A percentile compares a stretch with the other conserved stretches of the same genome.
These are phyloP conservation scores for Alternaria atra DNA, from an alignment of 2,329 filamentous ascomycete species.

Conservation along the genomic window DNA sequence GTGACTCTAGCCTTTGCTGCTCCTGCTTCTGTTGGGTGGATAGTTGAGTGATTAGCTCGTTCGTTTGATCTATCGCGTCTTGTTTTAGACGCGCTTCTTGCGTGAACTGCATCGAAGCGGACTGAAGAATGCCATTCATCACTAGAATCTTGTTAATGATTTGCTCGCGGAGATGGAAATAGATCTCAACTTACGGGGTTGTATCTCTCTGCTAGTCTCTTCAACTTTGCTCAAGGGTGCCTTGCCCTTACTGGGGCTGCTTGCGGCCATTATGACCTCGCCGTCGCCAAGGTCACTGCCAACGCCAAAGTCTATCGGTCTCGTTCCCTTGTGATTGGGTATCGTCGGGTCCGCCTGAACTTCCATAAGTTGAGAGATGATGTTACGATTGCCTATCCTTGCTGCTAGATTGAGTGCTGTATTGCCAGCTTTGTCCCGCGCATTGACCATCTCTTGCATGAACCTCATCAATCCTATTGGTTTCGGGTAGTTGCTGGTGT, in stretches of 20 bases:
- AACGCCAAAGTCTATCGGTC: conserved; percentile 94
- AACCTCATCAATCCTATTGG: conserved; percentile 90
- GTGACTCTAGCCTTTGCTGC: conserved; percentile 74
- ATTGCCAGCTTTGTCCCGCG: conserved; percentile 91
- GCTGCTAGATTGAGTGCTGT: conserved; percentile 95
- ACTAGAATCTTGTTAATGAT: conserved; percentile 54
- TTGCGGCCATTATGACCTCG: conserved; percentile 27
- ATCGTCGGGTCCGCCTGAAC: conserved; percentile 94
- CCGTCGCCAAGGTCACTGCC: conserved; percentile 67
- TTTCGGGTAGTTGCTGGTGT: conserved; percentile 64
- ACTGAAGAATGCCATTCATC: conserved; percentile 81
- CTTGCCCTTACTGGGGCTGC: conserved; percentile 50
- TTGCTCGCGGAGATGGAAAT: neutral
- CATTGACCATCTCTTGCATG: conserved; percentile 96
- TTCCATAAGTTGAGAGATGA: conserved; percentile 95
- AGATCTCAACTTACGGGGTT: conserved; percentile 70
- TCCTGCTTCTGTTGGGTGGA: conserved; percentile 82
- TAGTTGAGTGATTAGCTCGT: conserved; percentile 80
- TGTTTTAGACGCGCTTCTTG: conserved; percentile 85
- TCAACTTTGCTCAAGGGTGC: conserved; percentile 60
- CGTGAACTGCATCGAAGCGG: conserved; percentile 81
- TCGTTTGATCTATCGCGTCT: conserved; percentile 80
- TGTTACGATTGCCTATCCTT: conserved; percentile 89
- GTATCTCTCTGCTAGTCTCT: conserved; percentile 82
- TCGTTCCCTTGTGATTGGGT: conserved; percentile 85